Conservation (phyloP, 192 early-diverging fungal genomes). For the Anaeromyces robustus region DNA sequence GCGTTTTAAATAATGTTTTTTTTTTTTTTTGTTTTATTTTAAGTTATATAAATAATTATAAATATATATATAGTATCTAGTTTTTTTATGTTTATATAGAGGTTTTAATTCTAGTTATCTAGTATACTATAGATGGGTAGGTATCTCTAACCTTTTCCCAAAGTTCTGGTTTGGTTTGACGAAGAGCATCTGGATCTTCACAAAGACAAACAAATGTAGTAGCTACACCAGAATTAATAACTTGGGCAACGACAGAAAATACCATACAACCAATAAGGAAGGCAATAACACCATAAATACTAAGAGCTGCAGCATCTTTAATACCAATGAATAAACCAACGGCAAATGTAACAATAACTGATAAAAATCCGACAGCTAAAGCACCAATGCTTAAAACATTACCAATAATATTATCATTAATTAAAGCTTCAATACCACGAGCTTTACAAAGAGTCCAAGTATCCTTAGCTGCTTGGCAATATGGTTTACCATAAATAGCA, state of each 20-base stretch:
- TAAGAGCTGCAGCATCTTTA: constrained; percentile 9
- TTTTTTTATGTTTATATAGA: too few species aligned
- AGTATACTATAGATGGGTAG: constrained; percentile 8
- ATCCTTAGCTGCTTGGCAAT: constrained; percentile 36
- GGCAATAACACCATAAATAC: constrained; percentile 31
- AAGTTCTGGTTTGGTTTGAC: constrained; percentile 39
- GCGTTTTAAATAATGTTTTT: too few species aligned
- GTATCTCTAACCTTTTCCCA: constrained; percentile 21
- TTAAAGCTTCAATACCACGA: constrained; percentile 44
- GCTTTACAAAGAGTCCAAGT: constrained; percentile 76
- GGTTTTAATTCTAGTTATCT: too few species aligned
- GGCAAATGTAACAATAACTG: not conserved
- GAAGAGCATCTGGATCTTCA: constrained; percentile 60
- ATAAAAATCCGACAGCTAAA: constrained; percentile 27
- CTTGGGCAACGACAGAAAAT: constrained; percentile 61
- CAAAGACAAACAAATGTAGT: constrained; percentile 90
- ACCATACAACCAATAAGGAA: constrained; percentile 69
- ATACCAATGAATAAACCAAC: too few species aligned
- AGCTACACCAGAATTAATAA: constrained; percentile 66
- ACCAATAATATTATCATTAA: constrained; percentile 80
- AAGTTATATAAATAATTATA: too few species aligned
- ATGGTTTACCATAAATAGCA: constrained; percentile 70
- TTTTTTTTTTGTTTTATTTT: too few species aligned
- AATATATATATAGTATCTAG: too few species aligned
- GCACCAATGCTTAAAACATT: constrained; percentile 72